Evolutionary conservation across 805 yeast genomes (phyloP), one percentile per base, ranked within the genome.

Genomic region (Schwanniomyces yamadae): DNA sequence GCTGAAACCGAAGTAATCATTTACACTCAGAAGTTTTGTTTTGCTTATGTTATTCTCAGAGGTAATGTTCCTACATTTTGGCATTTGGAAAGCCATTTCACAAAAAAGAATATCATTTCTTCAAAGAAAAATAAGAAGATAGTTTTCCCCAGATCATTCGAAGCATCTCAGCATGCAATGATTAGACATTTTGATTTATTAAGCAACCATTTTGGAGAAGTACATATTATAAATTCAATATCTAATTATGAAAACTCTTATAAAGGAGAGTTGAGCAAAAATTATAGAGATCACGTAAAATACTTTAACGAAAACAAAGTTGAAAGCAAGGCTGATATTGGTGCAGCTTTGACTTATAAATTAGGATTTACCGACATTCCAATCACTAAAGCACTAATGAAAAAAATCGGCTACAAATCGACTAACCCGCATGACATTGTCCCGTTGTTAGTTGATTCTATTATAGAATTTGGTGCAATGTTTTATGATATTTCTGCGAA

Each of bases 21-120:
- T 7, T 71, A 71, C 31, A 59, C 70, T 5, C 61, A 57, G 20
- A 59, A 50, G 30, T 67, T 51, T 38, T 63, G 71, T 45, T 65
- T 68, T 43, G 58, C 77, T 4, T 72, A 73, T 39, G 63, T 71
- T 5, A 58, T 73, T 16, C 48, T 75, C 4, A 50, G 77, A 33
- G 81, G 82, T 1, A 77, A 77, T 48, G 76, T 73, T 7, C 82
- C 82, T 3, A 56, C 73, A 14, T 71, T 70, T 45, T 77, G 80
- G 80, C 74, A 75, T 35, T 45, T 73, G 21, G 78, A 72, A 34
- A 63, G 59, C 33, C 67, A 66, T 41, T 57, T 74, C 33, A 41
- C 58, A 9, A 62, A 59, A 29, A 58, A 54, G 37, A 57, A 48
- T 20, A 37, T 66, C 25, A 40, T 75, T 7, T 54, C 69, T 7